Evolutionary conservation across 2,329 filamentous ascomycete species (phyloP).

Genomic region (Colletotrichum navitas): DNA sequence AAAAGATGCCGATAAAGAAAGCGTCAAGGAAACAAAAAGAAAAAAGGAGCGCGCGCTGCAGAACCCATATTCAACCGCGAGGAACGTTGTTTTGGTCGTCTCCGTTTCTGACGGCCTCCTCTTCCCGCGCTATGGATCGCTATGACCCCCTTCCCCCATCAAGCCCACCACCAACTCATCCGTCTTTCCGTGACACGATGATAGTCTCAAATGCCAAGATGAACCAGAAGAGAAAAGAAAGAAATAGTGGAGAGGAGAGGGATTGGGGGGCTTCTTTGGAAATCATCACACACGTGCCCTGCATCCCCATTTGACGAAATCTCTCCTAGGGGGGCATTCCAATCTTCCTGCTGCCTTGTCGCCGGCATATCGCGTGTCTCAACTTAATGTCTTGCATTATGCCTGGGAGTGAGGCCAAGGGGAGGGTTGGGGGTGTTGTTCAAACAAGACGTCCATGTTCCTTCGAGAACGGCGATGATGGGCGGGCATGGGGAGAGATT

Average conservation of each 20-base stretch:
- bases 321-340: background rate
- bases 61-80: background rate
- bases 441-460: background rate
- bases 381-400: background rate
- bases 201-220: background rate
- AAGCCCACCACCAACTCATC: background rate
- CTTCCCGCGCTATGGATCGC: slow-evolving; percentile 28
- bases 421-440: background rate
- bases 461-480: background rate
- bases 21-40: background rate
- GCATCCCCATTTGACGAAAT: slow-evolving; percentile 19
- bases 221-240: background rate
- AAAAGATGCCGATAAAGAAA: background rate
- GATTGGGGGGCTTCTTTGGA: background rate
- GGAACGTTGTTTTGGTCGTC: background rate
- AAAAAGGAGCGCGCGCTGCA: background rate
- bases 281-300: slow-evolving; percentile 24
- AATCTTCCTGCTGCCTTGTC: background rate
- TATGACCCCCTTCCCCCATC: slow-evolving; percentile 29
- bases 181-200: background rate
- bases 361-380: background rate
- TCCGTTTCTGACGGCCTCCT: background rate
- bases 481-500: background rate
- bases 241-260: background rate
- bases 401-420: background rate